Percentiles rank a stretch among this genome's conserved stretches.
phyloP scores from a whole-genome alignment of 805 yeast species.

The Hanseniaspora hatyaiensis region DNA sequence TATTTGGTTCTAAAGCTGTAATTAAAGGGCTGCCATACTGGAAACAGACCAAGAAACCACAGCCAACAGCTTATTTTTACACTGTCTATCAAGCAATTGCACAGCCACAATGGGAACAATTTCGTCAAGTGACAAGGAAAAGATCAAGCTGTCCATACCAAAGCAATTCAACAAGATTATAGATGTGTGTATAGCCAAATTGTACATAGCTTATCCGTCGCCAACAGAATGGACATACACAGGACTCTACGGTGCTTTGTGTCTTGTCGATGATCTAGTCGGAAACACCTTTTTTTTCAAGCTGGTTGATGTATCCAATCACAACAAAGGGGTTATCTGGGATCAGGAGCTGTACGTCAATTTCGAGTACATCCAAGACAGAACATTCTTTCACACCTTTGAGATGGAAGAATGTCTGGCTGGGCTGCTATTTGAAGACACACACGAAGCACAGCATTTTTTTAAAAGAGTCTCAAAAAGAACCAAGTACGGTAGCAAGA shows the following conservation, averaged over 20 bases:
- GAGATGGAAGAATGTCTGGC: slow-evolving; percentile 82
- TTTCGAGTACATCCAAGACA: slow-evolving; percentile 83
- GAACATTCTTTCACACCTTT: slow-evolving; percentile 88
- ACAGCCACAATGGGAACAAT: slow-evolving; percentile 32
- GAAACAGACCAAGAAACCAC: no score
- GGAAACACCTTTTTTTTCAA: slow-evolving; percentile 90
- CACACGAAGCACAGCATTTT: slow-evolving; percentile 77
- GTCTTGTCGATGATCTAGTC: slow-evolving; percentile 79
- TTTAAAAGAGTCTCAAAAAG: slow-evolving; percentile 61
- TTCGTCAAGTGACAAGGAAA: slow-evolving; percentile 63
- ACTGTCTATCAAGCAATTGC: no score
- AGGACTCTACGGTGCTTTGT: slow-evolving; percentile 79
- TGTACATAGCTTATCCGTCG: slow-evolving; percentile 83
- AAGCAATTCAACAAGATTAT: slow-evolving; percentile 76
- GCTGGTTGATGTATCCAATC: slow-evolving; percentile 69
- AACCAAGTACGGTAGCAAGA: slow-evolving; percentile 75
- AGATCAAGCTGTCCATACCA: slow-evolving; percentile 79
- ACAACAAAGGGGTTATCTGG: slow-evolving; percentile 78
- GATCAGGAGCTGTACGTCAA: slow-evolving; percentile 88
- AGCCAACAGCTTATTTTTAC: no score
- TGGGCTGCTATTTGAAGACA: slow-evolving; percentile 82
- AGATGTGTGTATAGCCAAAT: slow-evolving; percentile 80
- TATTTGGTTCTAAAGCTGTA: no score
- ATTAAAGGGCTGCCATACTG: no score
- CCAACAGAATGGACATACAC: slow-evolving; percentile 74